These are phyloP conservation scores for Trametes punicea DNA, from an alignment of 768 basidiomycete genomes.

Conservation along the genomic window DNA sequence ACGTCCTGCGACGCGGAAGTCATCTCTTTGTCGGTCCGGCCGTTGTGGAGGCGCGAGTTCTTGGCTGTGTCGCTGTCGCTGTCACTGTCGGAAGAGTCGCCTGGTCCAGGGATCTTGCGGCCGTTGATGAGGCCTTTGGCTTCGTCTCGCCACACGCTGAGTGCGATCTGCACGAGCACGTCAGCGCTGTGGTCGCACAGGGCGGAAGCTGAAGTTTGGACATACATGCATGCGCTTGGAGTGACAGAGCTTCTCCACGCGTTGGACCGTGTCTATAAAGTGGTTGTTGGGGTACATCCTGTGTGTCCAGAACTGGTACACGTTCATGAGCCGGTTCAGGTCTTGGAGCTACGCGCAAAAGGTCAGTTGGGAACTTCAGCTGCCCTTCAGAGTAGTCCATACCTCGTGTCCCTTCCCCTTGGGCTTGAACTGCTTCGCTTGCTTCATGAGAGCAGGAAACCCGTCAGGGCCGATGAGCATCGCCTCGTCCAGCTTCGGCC, in stretches of 20 bases:
- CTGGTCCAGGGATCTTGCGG: conserved; percentile 29
- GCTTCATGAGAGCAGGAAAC: conserved; percentile 74
- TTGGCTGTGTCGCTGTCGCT: conserved; percentile 17
- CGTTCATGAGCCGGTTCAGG: conserved; percentile 70
- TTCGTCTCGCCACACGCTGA: conserved; percentile 80
- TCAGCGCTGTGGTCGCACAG: background rate
- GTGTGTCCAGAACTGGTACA: conserved; percentile 96
- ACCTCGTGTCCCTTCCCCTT: conserved; percentile 95
- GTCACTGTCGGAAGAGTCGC: conserved; percentile 28
- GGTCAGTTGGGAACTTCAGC: background rate
- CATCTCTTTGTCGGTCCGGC: conserved; percentile 20
- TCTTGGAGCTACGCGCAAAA: conserved; percentile 59
- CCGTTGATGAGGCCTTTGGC: conserved; percentile 43
- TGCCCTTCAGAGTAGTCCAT: conserved; percentile 15
- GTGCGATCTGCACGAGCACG: conserved; percentile 45
- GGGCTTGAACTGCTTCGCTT: conserved; percentile 72
- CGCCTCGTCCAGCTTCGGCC: conserved; percentile 69
- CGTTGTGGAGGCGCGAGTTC: conserved; percentile 26
- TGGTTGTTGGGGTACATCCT: conserved; percentile 85
- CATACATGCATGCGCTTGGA: conserved; percentile 82
- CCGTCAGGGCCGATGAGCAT: conserved; percentile 71
- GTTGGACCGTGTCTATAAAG: conserved; percentile 80
- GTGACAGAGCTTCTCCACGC: conserved; percentile 87
- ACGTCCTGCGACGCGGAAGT: conserved; percentile 22
- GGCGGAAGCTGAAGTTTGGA: conserved; percentile 4